Base-by-base conservation (phyloP, 306 rosid genomes). In the Acacia melanoxylon region DNA sequence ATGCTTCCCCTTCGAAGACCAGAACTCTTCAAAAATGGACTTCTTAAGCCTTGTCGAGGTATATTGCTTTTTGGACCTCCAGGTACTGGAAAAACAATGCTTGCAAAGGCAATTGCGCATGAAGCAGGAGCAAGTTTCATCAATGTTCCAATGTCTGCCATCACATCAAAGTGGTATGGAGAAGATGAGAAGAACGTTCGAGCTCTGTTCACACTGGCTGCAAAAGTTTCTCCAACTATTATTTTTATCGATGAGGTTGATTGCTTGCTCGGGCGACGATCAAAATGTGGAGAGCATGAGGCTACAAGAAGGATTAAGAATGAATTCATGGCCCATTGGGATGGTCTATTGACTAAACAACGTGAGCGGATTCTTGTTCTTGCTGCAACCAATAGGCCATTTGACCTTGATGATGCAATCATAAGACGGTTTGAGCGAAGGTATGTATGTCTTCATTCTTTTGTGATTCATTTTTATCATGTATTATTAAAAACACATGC, bases 401-500 rank as follows among this genome's bases (percentile, higher is more conserved):
- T 61, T 61, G 67, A 61, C 67, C 33, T 61, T 61, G 67, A 61
- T 61, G 67, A 61, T 24, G 67, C 67, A 61, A 61, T 61, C 15
- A 61, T 61, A 61, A 61, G 67, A 61, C 35, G 67, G 35, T 61
- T 61, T 24, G 67, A 61, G 67, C 67, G 35, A 25, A 61, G 65
- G 65, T 58, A 22, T 12, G 4, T 4, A 10, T 25, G 35, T 61
- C 16, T 61, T 24, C 67, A 25, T 61, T 25, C 33, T 0, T 58
- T n/a, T 58, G 2, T 61, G 35, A 10, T 61, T 61, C 7, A 25
- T 61, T 61, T 25, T 25, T 24, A 10, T 13, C 10, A 9, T 24
- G 0, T 59, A n/a, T 16, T 24, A 14, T 59, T 22, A 24, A 24
- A 14, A 10, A 24, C 5, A 10, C 1, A 59, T 24, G 66, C 62